Percentiles rank a stretch among this genome's conserved stretches.
These are phyloP conservation scores for Albatrellus ellisii DNA, from an alignment of 768 basidiomycete genomes.

Conservation along the genomic window DNA sequence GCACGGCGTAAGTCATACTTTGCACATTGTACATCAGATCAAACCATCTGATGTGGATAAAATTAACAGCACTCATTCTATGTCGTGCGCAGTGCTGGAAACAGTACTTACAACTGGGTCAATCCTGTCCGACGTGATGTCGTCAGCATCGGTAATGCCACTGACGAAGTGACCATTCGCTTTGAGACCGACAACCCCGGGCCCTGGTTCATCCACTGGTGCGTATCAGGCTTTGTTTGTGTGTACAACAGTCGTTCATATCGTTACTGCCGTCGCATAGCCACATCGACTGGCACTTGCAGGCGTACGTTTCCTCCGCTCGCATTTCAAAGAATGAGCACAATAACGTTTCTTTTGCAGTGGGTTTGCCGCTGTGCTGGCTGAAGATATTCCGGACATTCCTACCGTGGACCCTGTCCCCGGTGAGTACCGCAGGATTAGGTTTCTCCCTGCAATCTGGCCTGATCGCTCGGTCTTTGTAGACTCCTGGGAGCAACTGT, in stretches of 20 bases:
- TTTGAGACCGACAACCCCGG: slow-evolving; percentile 21
- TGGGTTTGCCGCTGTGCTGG: slow-evolving; percentile 12
- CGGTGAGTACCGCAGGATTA: slow-evolving; percentile 3
- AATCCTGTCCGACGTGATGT: slow-evolving; percentile 37
- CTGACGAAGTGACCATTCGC: slow-evolving; percentile 15
- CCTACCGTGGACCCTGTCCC: neutral
- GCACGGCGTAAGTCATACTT: slow-evolving; percentile 3
- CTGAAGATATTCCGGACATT: slow-evolving; percentile 8
- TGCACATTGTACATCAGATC: neutral
- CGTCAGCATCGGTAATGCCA: slow-evolving; percentile 16
- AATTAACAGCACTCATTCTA: slow-evolving; percentile 14
- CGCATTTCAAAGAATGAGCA: no score
- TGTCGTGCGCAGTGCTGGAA: slow-evolving; percentile 13
- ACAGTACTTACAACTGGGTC: slow-evolving; percentile 9
- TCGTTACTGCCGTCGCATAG: neutral
- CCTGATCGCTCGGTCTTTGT: neutral
- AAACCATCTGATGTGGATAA: neutral
- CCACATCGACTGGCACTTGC: slow-evolving; percentile 22
- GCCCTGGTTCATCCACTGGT: slow-evolving; percentile 19
- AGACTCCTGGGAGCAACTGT: slow-evolving; percentile 8
- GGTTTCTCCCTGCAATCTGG: neutral
- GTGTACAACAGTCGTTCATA: neutral
- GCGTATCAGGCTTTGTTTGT: neutral
- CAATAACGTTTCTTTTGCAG: neutral
- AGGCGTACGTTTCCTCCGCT: neutral